A percentile compares a stretch with the other conserved stretches of the same genome.
Conservation (phyloP, 257 asterid species). For the Knoxia roxburghii region DNA sequence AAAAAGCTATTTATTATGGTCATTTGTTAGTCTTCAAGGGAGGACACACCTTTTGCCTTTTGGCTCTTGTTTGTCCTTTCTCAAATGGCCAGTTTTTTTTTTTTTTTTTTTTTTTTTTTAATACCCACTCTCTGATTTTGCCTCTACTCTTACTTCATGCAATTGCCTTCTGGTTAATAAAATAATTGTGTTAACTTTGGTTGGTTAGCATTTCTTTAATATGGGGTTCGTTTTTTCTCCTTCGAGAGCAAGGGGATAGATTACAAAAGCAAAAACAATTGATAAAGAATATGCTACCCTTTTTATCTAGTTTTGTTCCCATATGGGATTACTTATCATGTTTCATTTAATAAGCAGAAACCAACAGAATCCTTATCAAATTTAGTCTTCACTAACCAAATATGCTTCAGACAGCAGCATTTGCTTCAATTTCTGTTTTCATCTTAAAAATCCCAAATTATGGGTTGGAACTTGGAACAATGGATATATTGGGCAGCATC, state of each 20-base stretch:
- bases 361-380: not conserved
- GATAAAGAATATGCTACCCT: not conserved
- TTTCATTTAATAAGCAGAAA: not conserved
- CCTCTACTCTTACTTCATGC: too few relatives aligned
- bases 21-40: not conserved
- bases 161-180: too few relatives aligned
- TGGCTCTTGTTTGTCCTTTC: conserved; percentile 5
- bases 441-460: not conserved
- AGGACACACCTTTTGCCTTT: conserved; percentile 2
- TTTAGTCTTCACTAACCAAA: too few relatives aligned
- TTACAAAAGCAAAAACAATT: not conserved
- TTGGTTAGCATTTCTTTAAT: not conserved
- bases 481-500: not conserved
- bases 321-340: not conserved
- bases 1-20: too few relatives aligned
- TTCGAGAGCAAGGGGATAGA: not conserved
- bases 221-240: conserved; percentile 1
- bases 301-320: not conserved
- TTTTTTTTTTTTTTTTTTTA: too few relatives aligned
- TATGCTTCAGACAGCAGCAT: not conserved
- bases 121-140: too few relatives aligned
- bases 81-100: not conserved
- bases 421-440: not conserved
- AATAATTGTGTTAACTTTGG: too few relatives aligned
- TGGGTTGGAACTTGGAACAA: not conserved